Evolutionary conservation across 73 alveolate species (phyloP).

Genomic region (Loxodes magnus): DNA sequence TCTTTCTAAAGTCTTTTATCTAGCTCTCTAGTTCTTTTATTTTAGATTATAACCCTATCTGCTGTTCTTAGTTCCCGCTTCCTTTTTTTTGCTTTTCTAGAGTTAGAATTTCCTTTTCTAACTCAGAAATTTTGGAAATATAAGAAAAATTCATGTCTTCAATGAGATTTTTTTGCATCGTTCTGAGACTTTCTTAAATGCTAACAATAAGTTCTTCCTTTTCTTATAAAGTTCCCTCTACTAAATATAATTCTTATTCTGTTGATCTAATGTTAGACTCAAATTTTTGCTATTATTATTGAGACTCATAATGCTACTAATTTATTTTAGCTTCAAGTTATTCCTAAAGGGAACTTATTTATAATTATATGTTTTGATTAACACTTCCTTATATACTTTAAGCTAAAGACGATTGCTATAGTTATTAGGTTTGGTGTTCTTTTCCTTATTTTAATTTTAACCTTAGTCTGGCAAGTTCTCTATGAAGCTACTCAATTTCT

Average conservation of each 20-base stretch:
- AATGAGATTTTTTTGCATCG: constrained; percentile 9
- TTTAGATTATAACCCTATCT: constrained; percentile 32
- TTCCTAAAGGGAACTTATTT: background rate
- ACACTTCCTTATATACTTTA: too few relatives aligned
- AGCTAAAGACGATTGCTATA: too few relatives aligned
- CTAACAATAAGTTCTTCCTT: constrained; percentile 12
- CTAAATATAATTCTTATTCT: constrained; percentile 24
- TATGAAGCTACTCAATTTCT: constrained; percentile 33
- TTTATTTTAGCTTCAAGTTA: background rate
- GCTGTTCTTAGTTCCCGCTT: constrained; percentile 19
- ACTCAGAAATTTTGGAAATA: constrained; percentile 19
- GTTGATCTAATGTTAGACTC: background rate
- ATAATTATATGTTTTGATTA: too few relatives aligned
- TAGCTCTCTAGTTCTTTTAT: constrained; percentile 39
- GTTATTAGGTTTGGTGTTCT: too few relatives aligned
- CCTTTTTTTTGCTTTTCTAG: constrained; percentile 25
- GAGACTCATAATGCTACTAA: too few relatives aligned
- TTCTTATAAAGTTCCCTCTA: constrained; percentile 10
- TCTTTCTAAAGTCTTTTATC: constrained; percentile 35
- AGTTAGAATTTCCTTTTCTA: constrained; percentile 33
- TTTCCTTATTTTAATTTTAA: constrained; percentile 6
- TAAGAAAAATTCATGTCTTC: constrained; percentile 18
- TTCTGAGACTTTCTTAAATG: constrained; percentile 11
- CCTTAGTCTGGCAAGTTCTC: constrained; percentile 8
- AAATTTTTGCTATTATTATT: constrained; percentile 3